Evolutionary conservation across 176 grass and related monocot genomes (phyloP).

Genomic region (Saccharum spontaneum): DNA sequence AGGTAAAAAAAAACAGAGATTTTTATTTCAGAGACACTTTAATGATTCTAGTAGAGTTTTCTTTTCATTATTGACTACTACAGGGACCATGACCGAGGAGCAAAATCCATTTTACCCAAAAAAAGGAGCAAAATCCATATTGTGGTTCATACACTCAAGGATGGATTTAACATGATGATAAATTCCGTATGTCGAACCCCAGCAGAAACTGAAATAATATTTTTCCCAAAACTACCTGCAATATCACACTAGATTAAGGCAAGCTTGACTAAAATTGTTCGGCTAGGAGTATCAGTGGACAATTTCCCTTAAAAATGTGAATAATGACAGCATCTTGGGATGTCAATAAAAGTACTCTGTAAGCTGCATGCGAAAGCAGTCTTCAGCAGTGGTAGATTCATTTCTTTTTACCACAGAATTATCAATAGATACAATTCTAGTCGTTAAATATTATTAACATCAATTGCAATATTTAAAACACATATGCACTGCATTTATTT

Average conservation of each 20-base stretch:
- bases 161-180: conserved; percentile 3
- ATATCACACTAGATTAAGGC: neutral
- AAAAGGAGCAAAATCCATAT: conserved; percentile 1
- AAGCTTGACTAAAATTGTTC: neutral
- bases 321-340: neutral
- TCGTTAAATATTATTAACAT: conserved; percentile 1
- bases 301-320: neutral
- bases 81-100: conserved; percentile 1
- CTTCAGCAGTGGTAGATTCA: neutral
- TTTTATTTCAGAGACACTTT: conserved; percentile 4
- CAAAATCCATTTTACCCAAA: neutral
- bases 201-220: neutral
- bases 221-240: neutral
- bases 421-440: neutral
- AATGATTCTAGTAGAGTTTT: neutral
- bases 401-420: conserved; percentile 12
- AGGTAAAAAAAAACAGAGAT: conserved; percentile 17
- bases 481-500: conserved; percentile 13
- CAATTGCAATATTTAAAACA: neutral
- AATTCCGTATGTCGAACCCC: neutral
- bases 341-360: conserved; percentile 1
- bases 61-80: neutral
- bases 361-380: neutral
- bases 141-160: conserved; percentile 5
- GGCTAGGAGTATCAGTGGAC: neutral